phyloP scores from a whole-genome alignment of 1,284 basidiomycete genomes.

The Malassezia obtusa region DNA sequence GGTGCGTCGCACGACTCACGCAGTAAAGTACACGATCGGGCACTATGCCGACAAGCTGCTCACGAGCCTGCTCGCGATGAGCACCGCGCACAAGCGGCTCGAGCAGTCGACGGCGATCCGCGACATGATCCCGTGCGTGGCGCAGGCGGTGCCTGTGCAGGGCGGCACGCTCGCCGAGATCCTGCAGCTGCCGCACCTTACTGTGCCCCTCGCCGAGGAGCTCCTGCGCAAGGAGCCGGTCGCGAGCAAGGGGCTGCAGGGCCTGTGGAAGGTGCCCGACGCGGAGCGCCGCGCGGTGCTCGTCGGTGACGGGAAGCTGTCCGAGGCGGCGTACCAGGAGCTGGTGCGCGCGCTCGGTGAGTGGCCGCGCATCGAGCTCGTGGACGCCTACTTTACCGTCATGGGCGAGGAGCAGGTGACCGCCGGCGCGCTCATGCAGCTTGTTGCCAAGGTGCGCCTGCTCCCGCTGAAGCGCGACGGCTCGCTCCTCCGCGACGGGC shows the following conservation, averaged over 20 bases:
- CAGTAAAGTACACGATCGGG: slow-evolving; percentile 27
- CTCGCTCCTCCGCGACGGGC: slow-evolving; percentile 28
- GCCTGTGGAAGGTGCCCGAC: slow-evolving; percentile 48
- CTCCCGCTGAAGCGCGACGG: slow-evolving; percentile 52
- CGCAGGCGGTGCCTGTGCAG: slow-evolving; percentile 62
- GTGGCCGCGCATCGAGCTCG: slow-evolving; percentile 72
- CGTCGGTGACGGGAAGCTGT: slow-evolving; percentile 20
- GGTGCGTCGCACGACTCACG: background rate
- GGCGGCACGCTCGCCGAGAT: slow-evolving; percentile 27
- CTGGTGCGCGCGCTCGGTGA: slow-evolving; percentile 61
- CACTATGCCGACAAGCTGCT: slow-evolving; percentile 53
- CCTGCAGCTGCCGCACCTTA: slow-evolving; percentile 42
- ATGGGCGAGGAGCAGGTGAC: slow-evolving; percentile 80
- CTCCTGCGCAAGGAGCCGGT: slow-evolving; percentile 20
- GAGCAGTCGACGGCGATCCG: slow-evolving; percentile 66
- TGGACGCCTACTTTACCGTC: slow-evolving; percentile 70
- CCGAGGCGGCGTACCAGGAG: slow-evolving; percentile 52
- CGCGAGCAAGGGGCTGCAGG: slow-evolving; percentile 34
- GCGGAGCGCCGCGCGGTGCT: slow-evolving; percentile 49
- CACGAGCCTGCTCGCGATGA: slow-evolving; percentile 71
- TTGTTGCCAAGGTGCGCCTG: slow-evolving; percentile 71
- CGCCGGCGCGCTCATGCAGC: slow-evolving; percentile 77
- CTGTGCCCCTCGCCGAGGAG: slow-evolving; percentile 19
- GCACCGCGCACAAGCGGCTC: slow-evolving; percentile 84
- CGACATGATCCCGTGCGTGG: slow-evolving; percentile 71